A percentile compares a stretch with the other conserved stretches of the same genome.
Conservation (phyloP, 192 early-diverging fungal species). For the Backusella tuberculispora region DNA sequence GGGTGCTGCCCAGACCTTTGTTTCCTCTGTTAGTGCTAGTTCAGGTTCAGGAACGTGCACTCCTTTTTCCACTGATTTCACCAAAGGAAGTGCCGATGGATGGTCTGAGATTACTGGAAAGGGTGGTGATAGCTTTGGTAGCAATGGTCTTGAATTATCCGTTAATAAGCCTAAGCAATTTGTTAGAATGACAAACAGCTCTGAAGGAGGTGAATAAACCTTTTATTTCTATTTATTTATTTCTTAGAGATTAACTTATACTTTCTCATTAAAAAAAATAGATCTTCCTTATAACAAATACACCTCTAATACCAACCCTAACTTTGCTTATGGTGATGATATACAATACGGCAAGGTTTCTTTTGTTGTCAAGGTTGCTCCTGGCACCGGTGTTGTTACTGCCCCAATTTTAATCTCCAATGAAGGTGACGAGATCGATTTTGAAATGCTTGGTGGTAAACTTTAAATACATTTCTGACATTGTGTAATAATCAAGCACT, state of each 20-base stretch:
- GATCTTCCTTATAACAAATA: conserved; percentile 23
- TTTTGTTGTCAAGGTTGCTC: conserved; percentile 37
- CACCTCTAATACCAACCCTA: conserved; percentile 31
- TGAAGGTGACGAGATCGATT: conserved; percentile 56
- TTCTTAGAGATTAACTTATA: not conserved
- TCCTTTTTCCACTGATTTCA: not conserved
- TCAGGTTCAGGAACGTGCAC: not conserved
- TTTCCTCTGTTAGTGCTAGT: not conserved
- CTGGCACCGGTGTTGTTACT: conserved; percentile 35
- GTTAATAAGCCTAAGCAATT: not conserved
- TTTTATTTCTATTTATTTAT: not conserved
- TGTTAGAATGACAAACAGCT: not conserved
- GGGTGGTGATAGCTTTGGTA: not conserved
- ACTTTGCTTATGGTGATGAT: conserved; percentile 30
- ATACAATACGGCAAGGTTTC: conserved; percentile 48
- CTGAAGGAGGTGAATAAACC: not conserved
- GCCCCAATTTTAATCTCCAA: conserved; percentile 29
- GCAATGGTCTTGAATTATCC: not conserved
- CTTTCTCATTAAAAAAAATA: not conserved
- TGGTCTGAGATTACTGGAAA: conserved; percentile 6
- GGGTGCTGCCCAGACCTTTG: not conserved
- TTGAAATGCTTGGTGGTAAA: conserved; percentile 41
- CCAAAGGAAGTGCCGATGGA: not conserved
- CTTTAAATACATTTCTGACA: not conserved
- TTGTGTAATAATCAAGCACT: not conserved